Evolutionary conservation across 805 yeast genomes (phyloP).

Genomic region (Dipodascus geniculatus): DNA sequence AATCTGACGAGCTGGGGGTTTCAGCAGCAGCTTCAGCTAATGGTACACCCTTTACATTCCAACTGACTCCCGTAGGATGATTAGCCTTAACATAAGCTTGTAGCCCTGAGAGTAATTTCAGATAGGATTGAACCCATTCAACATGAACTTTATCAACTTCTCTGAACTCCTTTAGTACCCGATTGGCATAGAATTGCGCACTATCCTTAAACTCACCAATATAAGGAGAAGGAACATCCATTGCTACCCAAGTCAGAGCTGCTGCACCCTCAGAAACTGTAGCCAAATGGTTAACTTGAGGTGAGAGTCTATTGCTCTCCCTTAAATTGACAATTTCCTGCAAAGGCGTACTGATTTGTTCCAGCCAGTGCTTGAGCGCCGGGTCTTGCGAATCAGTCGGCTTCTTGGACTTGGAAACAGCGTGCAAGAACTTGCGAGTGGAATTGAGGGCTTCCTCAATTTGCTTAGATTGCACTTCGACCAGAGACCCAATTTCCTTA

Average conservation of each 20-base stretch:
- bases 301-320: conserved; percentile 62
- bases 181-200: conserved; percentile 88
- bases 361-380: conserved; percentile 40
- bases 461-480: conserved; percentile 35
- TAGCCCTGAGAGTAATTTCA: conserved; percentile 55
- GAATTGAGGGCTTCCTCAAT: conserved; percentile 39
- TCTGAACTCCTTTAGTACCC: conserved; percentile 74
- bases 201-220: conserved; percentile 81
- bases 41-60: conserved; percentile 54
- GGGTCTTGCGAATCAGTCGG: conserved; percentile 42
- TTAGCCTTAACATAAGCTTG: conserved; percentile 61
- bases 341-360: conserved; percentile 49
- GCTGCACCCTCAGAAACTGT: conserved; percentile 85
- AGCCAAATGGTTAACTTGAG: conserved; percentile 58
- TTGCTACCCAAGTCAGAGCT: conserved; percentile 82
- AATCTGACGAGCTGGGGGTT: conserved; percentile 17
- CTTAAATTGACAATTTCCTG: conserved; percentile 49
- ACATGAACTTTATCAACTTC: conserved; percentile 57
- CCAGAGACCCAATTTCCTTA: conserved; percentile 40
- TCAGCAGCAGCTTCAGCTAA: conserved; percentile 18
- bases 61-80: conserved; percentile 76
- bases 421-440: conserved; percentile 47
- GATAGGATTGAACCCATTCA: conserved; percentile 70
- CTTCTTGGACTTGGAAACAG: conserved; percentile 50
- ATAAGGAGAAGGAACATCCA: conserved; percentile 60